Conservation (phyloP, 2,329 filamentous ascomycete species). For the Cladophialophora yegresii region DNA sequence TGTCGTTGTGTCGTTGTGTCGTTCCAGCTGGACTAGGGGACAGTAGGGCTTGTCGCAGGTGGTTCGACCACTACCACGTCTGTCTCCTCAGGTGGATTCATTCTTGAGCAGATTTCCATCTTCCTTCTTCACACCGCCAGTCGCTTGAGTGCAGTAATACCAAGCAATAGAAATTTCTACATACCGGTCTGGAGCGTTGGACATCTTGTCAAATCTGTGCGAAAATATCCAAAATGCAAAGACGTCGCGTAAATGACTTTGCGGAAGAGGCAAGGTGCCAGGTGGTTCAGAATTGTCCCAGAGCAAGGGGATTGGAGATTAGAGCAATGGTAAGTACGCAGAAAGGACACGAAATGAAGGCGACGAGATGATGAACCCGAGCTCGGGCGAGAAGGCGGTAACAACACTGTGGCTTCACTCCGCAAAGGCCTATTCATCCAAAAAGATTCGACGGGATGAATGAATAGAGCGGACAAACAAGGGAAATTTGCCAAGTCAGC, state of each 20-base stretch:
- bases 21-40: background rate
- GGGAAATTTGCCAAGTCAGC: slow-evolving; percentile 12
- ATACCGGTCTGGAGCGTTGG: slow-evolving; percentile 35
- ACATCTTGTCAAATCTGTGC: slow-evolving; percentile 20
- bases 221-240: slow-evolving; percentile 9
- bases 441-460: background rate
- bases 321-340: background rate
- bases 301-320: background rate
- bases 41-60: background rate
- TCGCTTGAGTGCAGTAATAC: background rate
- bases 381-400: background rate
- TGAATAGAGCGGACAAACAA: slow-evolving; percentile 1
- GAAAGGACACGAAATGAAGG: background rate
- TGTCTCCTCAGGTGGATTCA: background rate
- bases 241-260: slow-evolving; percentile 1
- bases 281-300: slow-evolving; percentile 2
- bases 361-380: background rate
- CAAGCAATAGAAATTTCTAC: slow-evolving; percentile 16
- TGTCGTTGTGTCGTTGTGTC: no score
- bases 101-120: background rate
- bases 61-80: background rate
- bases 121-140: background rate
- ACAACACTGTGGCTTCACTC: background rate
- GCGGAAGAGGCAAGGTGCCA: background rate
- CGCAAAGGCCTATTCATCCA: background rate